Base-by-base conservation (phyloP, 2,329 filamentous ascomycete species). In the Neocatenulostroma microsporum region DNA sequence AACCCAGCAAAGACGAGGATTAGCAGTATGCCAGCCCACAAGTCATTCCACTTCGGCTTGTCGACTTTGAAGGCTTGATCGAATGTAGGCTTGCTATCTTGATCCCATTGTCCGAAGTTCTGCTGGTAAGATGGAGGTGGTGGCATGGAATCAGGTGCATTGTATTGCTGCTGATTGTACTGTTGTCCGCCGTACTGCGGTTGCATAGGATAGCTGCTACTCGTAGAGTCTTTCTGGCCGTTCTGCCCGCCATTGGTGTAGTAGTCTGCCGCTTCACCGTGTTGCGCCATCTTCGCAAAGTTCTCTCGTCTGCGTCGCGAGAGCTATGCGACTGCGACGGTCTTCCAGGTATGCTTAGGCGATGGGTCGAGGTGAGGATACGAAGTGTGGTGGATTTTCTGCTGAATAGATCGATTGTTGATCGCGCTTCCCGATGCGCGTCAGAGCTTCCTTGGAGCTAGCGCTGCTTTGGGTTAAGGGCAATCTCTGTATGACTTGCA, bases 41-140 rank as follows among this genome's bases (percentile, higher is more conserved):
- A 39, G 58, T 96, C 89, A 54, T 95, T 85, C 64, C 74, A 94
- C 60, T 89, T 93, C n/a, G 86, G 86, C 45, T 69, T 79, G 34
- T 84, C 75, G 35, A 95, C 62, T 62, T 81, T 81, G 69, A 96
- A 95, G 2, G 79, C 76, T 54, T 95, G 74, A 14, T 89, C 78
- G 56, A 93, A 95, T 12, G 56, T 66, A 30, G 65, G 62, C 56
- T 73, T 72, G 17, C 46, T 42, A 20, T 54, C 50, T 23, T 51
- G 52, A 30, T 36, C 38, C 40, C 41, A 40, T 38, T 48, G 42
- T 6, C 48, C 46, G 37, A 51, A 64, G 36, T 60, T 57, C 41
- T 62, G 57, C 5, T 57, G 56, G 42, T 64, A 63, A 11, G 56
- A 55, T 3, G 63, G 62, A n/a, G 61, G 61, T 11, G 51, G 50